Evolutionary conservation across 2,329 filamentous ascomycete genomes (phyloP).

Genomic region (Blastomyces silverae): DNA sequence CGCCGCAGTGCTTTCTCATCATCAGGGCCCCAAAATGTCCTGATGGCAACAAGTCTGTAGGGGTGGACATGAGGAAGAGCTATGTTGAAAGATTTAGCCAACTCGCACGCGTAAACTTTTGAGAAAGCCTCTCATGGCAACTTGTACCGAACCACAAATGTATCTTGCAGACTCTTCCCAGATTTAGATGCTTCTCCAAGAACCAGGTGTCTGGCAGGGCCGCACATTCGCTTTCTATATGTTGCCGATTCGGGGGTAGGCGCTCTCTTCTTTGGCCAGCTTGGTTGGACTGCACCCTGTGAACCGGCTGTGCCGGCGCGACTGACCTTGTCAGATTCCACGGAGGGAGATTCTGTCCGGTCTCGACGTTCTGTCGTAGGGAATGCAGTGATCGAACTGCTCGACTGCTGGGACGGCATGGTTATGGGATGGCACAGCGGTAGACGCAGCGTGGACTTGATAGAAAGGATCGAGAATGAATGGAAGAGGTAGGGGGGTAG

Average conservation of each 20-base stretch:
- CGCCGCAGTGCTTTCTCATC: slow-evolving; percentile 16
- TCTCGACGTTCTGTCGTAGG: slow-evolving; percentile 1
- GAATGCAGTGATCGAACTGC: background rate
- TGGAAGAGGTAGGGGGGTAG: background rate
- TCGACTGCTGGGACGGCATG: background rate
- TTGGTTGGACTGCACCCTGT: slow-evolving; percentile 3
- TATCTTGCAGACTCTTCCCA: background rate
- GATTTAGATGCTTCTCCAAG: slow-evolving; percentile 8
- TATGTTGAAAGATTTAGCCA: slow-evolving; percentile 21
- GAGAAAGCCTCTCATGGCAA: slow-evolving; percentile 25
- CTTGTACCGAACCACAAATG: slow-evolving; percentile 16
- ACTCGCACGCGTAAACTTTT: slow-evolving; percentile 23
- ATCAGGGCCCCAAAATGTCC: slow-evolving; percentile 14
- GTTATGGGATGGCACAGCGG: background rate
- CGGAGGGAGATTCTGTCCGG: background rate
- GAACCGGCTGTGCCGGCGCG: background rate
- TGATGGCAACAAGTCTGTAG: slow-evolving; percentile 18
- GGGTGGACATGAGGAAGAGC: slow-evolving; percentile 15
- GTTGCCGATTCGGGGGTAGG: slow-evolving; percentile 3
- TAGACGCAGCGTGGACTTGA: background rate
- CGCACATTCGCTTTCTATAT: slow-evolving; percentile 8
- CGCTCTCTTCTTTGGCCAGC: slow-evolving; percentile 9
- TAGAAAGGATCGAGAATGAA: slow-evolving; percentile 3
- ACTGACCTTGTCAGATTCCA: background rate
- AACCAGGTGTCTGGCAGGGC: slow-evolving; percentile 4